A percentile compares a stretch with the other conserved stretches of the same genome.
Conservation (phyloP, 2,329 filamentous ascomycete species). For the Phymatotrichopsis omnivora region DNA sequence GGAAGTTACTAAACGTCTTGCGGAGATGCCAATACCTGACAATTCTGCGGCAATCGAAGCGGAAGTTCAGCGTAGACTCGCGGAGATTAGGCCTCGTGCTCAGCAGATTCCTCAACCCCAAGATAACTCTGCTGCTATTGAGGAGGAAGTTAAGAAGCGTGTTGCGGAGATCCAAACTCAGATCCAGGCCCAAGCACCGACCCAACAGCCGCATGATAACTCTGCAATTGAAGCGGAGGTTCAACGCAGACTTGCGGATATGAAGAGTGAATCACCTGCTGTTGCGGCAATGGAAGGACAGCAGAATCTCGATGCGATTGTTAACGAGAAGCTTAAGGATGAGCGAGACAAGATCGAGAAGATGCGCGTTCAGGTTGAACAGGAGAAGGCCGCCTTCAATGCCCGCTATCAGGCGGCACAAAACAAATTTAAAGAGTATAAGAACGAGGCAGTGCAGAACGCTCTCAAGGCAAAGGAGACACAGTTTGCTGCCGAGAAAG, state of each 20-base stretch:
- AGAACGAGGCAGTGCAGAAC: slow-evolving; percentile 26
- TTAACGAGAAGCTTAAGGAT: slow-evolving; percentile 26
- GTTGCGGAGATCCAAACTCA: slow-evolving; percentile 18
- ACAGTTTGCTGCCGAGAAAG: slow-evolving; percentile 15
- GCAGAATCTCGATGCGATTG: slow-evolving; percentile 20
- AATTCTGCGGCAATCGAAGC: slow-evolving; percentile 21
- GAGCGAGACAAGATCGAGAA: slow-evolving; percentile 27
- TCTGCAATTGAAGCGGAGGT: slow-evolving; percentile 28
- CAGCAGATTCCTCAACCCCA: not conserved
- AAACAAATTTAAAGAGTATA: slow-evolving; percentile 24
- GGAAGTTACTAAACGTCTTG: slow-evolving; percentile 18
- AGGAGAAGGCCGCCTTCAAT: too few relatives aligned
- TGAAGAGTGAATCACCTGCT: not conserved
- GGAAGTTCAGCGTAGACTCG: slow-evolving; percentile 15
- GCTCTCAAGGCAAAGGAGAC: slow-evolving; percentile 26
- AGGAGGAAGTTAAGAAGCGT: slow-evolving; percentile 18
- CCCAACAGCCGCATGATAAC: slow-evolving; percentile 4
- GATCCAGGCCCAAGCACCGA: not conserved
- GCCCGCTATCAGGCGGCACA: slow-evolving; percentile 17
- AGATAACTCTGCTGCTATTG: slow-evolving; percentile 18
- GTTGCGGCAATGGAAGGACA: slow-evolving; percentile 1
- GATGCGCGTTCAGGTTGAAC: too few relatives aligned
- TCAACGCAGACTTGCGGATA: slow-evolving; percentile 17
- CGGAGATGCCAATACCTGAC: slow-evolving; percentile 16
- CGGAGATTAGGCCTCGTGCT: too few relatives aligned